Evolutionary conservation across 257 asterid genomes (phyloP), one percentile per base, ranked within the genome.

Genomic region (Parsonsia alboflavescens): DNA sequence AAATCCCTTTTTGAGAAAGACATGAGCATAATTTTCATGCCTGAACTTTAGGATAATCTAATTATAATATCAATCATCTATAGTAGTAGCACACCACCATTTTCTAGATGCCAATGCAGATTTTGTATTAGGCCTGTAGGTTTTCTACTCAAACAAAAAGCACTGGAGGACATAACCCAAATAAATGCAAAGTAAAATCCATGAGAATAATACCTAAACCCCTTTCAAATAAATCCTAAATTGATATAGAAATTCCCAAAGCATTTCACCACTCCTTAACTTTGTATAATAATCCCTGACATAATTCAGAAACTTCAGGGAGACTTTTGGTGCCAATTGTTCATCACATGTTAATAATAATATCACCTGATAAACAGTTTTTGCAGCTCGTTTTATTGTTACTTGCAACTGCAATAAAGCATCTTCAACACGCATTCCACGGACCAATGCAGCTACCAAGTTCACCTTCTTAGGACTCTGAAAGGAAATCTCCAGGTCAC

Each of bases 381-480:
- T 94, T 76, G 93, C 90, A 86, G 99, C 99, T 80, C 99, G 85
- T 73, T 94, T 94, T 64, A 91, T 88, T 0, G 87, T 90, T 75
- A 94, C 93, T 88, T 94, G 99, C 85, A 94, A 82, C 87, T 94
- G 99, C 85, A 94, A 78, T 82, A 92, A 78, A 26, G 99, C 97
- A 84, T 94, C 99, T 84, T 94, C 97, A 73, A 92, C 99, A 59
- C 90, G 97, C 99, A 94, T 92, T 65, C 99, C 99, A 56, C 97
- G 97, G 71, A 94, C 96, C 72, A 94, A 82, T 61, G 89, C 95
- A 73, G 99, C 97, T 70, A 92, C 97, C 88, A 94, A 85, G 82
- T 92, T 92, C 67, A 94, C 84, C 88, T 92, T 94, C 86, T 94
- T 94, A 65, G 97, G 97, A 80, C 97, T 92, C 97, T 92, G 92